Percentiles rank a stretch among this genome's conserved stretches.
These are phyloP conservation scores for Pythium sukuiense DNA, from an alignment of 352 stramenopile genomes.

Conservation along the genomic window DNA sequence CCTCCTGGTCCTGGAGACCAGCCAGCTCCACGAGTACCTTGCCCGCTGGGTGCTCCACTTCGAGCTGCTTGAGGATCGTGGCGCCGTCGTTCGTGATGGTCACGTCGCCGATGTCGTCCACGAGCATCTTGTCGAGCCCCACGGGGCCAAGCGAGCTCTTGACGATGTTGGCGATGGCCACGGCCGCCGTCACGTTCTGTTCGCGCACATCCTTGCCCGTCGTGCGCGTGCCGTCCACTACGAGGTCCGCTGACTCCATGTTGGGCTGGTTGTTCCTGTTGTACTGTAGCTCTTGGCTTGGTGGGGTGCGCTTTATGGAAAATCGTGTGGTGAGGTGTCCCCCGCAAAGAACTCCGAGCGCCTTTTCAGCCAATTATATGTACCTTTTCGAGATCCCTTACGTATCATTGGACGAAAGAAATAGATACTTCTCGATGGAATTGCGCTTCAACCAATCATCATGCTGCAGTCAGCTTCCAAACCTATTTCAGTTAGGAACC, in stretches of 20 bases:
- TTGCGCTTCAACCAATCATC: conserved; percentile 17
- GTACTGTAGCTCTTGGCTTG: conserved; percentile 4
- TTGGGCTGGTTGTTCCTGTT: conserved; percentile 11
- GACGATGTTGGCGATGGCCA: conserved; percentile 99
- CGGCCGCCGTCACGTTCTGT: conserved; percentile 96
- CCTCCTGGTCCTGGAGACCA: conserved; percentile 98
- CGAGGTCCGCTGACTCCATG: conserved; percentile 79
- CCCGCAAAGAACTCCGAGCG: conserved; percentile 7
- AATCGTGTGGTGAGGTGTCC: conserved; percentile 48
- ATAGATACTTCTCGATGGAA: conserved; percentile 22
- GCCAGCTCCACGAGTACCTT: conserved; percentile 98
- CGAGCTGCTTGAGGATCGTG: conserved; percentile 99
- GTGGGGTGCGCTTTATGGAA: conserved; percentile 30
- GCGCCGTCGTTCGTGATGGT: conserved; percentile 99
- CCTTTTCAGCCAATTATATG: conserved; percentile 18
- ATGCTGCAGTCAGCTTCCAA: background rate
- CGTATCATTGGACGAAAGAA: conserved; percentile 17
- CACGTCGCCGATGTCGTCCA: conserved; percentile 98
- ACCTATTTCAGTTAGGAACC: background rate
- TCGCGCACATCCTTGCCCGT: conserved; percentile 93
- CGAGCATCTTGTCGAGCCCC: conserved; percentile 99
- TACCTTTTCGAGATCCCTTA: background rate
- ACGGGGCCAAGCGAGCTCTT: conserved; percentile 98
- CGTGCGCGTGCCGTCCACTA: conserved; percentile 90
- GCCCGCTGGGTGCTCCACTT: conserved; percentile 98